These are phyloP conservation scores for Didymella sp. DNA, from an alignment of 2,329 filamentous ascomycete species.

Conservation along the genomic window DNA sequence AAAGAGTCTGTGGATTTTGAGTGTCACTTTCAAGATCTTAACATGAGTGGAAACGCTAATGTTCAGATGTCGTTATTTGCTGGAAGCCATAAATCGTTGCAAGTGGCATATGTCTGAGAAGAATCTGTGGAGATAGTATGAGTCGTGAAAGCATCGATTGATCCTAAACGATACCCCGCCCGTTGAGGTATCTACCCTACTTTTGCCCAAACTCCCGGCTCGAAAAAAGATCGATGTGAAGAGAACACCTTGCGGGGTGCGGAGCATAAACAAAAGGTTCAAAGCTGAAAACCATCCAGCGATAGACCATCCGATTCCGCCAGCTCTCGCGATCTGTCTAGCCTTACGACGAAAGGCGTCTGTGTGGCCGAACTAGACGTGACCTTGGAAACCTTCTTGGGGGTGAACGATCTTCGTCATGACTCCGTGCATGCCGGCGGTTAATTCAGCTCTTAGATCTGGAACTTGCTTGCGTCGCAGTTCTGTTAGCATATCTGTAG, in stretches of 20 bases:
- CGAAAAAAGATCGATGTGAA: constrained; percentile 1
- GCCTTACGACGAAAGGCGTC: neutral
- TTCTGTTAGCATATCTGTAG: constrained; percentile 3
- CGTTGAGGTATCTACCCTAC: constrained; percentile 12
- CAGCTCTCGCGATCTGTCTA: neutral
- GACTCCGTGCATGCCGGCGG: neutral
- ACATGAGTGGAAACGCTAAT: too few relatives aligned
- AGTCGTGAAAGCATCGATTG: constrained; percentile 11
- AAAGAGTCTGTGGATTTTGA: too few relatives aligned
- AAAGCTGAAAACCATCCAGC: neutral
- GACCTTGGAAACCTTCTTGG: neutral
- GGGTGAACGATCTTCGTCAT: neutral
- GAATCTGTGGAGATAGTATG: too few relatives aligned
- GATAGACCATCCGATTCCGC: neutral
- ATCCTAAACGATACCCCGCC: constrained; percentile 5
- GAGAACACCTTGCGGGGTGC: neutral
- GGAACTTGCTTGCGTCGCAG: neutral
- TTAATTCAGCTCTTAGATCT: neutral
- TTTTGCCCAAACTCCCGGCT: constrained; percentile 28
- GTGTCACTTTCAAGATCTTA: too few relatives aligned
- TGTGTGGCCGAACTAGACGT: neutral
- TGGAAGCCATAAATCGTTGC: too few relatives aligned
- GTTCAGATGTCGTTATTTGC: too few relatives aligned
- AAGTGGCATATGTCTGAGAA: too few relatives aligned
- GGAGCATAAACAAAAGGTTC: neutral